Evolutionary conservation across 1,284 basidiomycete genomes (phyloP).

Genomic region (Butyriboletus regius): DNA sequence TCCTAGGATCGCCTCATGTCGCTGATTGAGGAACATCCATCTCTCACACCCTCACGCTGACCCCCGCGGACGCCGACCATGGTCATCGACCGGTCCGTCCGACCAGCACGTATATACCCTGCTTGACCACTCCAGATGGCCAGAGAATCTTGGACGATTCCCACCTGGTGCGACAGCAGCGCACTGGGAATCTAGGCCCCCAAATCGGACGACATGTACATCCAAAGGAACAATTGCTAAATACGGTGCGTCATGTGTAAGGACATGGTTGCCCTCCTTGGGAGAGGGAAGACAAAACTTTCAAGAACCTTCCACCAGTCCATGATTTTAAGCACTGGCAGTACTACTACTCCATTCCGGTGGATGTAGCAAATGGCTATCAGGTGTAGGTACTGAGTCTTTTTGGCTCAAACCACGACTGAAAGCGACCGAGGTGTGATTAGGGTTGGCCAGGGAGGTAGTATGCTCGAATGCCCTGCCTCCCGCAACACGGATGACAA

Average conservation of each 20-base stretch:
- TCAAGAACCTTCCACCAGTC: background rate
- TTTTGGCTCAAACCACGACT: background rate
- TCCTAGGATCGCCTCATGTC: too few relatives aligned
- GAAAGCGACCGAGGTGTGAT: constrained; percentile 7
- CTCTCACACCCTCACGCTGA: background rate
- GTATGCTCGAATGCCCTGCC: constrained; percentile 4
- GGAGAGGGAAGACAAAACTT: background rate
- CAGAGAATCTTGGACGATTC: background rate
- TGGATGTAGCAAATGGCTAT: background rate
- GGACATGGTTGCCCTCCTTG: background rate
- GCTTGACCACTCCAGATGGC: background rate
- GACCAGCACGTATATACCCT: background rate
- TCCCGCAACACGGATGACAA: constrained; percentile 28
- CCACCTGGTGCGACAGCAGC: background rate
- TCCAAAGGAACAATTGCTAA: background rate
- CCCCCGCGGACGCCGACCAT: background rate
- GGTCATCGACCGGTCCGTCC: background rate
- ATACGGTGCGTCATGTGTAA: background rate
- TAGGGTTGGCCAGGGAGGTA: background rate
- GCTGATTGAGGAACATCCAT: background rate
- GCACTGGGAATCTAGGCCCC: background rate
- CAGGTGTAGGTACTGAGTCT: background rate
- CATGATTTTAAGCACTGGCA: background rate
- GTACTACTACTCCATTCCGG: background rate
- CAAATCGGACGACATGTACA: background rate